Evolutionary conservation across 805 yeast species (phyloP), one percentile per base, ranked within the genome.

Genomic region (Candida insectalens): DNA sequence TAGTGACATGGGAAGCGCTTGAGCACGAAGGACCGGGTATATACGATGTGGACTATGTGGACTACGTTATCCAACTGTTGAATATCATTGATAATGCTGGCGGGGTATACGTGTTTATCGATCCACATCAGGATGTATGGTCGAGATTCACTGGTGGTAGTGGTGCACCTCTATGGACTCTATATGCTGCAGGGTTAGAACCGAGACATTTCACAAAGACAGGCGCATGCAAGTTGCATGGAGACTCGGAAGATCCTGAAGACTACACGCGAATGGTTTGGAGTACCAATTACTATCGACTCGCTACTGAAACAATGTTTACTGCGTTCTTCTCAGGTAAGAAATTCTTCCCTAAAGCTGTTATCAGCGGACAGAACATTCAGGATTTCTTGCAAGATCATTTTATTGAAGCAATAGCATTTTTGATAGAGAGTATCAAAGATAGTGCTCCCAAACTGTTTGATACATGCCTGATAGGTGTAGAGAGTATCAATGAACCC

Each of bases 101-200:
- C 1, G 89, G 88, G 0, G 51, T 87, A 14, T 82, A 80, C 46
- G 83, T 85, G 5, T 76, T 82, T 44, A 51, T 88, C 43, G 96
- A 88, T 49, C 84, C 94, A 1, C 96, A 88, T 52, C 96, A 88
- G 54, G 96, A 88, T 52, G 94, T 79, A 9, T 88, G 96, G 96
- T 78, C 92, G 1, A 69, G 96, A 31, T 83, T 67, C 50, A 63
- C 76, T 8, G 96, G 96, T 4, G 96, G 96, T 2, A 76, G 84
- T 30, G 96, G 96, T 14, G 95, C 96, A 3, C 96, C 96, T 1
- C 47, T 83, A 48, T 88, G 96, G 96, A 87, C 96, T 0, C 53
- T 87, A 4, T 77, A 82, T 49, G 88, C 92, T 17, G 94, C 89
- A 2, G 96, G 96, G 1, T 59, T 88, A 31, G 73, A 88, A 36